Evolutionary conservation across 1,284 basidiomycete species (phyloP).

Genomic region (Cryptococcus sp.): DNA sequence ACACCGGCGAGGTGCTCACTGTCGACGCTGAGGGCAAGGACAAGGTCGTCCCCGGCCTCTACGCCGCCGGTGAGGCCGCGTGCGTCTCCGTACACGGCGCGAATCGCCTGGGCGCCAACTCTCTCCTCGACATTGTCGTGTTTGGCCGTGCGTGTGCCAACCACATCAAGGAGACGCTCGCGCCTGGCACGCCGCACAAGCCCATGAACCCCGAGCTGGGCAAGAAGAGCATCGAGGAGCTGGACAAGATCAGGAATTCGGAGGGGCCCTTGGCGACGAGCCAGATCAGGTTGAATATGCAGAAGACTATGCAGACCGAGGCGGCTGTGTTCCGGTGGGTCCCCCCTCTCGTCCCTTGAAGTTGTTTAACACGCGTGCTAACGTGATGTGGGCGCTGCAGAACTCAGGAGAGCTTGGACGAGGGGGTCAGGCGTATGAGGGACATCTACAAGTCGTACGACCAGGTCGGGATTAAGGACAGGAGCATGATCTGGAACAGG

Average conservation of each 20-base stretch:
- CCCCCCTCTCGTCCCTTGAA: background rate
- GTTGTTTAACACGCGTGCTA: background rate
- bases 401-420: slow-evolving; percentile 84
- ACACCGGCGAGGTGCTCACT: slow-evolving; percentile 95
- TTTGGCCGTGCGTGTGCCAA: slow-evolving; percentile 98
- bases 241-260: slow-evolving; percentile 84
- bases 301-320: slow-evolving; percentile 97
- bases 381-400: slow-evolving; percentile 52
- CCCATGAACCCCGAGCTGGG: slow-evolving; percentile 84
- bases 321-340: slow-evolving; percentile 80
- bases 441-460: slow-evolving; percentile 83
- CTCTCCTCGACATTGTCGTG: slow-evolving; percentile 96
- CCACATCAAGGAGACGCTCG: slow-evolving; percentile 90
- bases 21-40: slow-evolving; percentile 83
- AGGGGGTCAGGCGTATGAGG: slow-evolving; percentile 84
- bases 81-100: slow-evolving; percentile 99
- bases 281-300: slow-evolving; percentile 90
- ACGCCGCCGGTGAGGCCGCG: slow-evolving; percentile 97
- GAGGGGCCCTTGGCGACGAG: slow-evolving; percentile 82
- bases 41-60: slow-evolving; percentile 91
- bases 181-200: slow-evolving; percentile 89
- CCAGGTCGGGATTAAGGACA: slow-evolving; percentile 92
- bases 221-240: slow-evolving; percentile 76
- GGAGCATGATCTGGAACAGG: slow-evolving; percentile 99
- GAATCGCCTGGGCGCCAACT: slow-evolving; percentile 99